Percentiles rank a stretch among this genome's conserved stretches.
These are phyloP conservation scores for Nakataea oryzae DNA, from an alignment of 2,329 filamentous ascomycete genomes.

Conservation along the genomic window DNA sequence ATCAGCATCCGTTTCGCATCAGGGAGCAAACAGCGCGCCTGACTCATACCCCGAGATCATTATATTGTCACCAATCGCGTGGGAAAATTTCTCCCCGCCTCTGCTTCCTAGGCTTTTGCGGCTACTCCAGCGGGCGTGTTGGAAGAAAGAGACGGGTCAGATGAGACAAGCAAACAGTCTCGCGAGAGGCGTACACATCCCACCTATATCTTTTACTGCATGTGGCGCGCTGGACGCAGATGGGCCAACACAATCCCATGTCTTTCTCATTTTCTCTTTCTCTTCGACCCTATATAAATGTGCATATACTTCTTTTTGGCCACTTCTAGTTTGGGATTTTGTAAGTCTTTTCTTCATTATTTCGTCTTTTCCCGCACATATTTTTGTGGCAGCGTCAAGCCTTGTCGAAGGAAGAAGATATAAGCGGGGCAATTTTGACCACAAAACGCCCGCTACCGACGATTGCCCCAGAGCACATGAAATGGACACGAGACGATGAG, in stretches of 20 bases:
- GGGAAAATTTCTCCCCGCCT: neutral
- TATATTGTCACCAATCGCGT: neutral
- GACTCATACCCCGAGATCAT: neutral
- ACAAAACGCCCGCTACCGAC: neutral
- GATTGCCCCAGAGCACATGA: neutral
- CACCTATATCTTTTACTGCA: neutral
- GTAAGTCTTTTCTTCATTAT: neutral
- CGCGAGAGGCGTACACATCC: neutral
- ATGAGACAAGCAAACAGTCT: neutral
- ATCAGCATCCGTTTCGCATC: neutral
- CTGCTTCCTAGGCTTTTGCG: neutral
- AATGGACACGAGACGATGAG: neutral
- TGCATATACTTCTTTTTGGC: neutral
- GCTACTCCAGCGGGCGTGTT: neutral
- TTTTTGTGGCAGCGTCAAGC: neutral
- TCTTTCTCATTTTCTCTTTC: neutral
- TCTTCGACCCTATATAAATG: neutral
- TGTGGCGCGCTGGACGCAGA: conserved; percentile 3
- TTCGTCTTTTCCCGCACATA: neutral
- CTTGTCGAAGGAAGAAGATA: neutral
- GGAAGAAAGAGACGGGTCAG: neutral
- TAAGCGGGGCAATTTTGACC: neutral
- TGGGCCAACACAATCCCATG: neutral
- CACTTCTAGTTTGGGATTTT: neutral
- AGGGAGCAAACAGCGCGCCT: neutral